Conservation (phyloP, 164 flowering plant species). For the Dillenia suffruticosa region DNA sequence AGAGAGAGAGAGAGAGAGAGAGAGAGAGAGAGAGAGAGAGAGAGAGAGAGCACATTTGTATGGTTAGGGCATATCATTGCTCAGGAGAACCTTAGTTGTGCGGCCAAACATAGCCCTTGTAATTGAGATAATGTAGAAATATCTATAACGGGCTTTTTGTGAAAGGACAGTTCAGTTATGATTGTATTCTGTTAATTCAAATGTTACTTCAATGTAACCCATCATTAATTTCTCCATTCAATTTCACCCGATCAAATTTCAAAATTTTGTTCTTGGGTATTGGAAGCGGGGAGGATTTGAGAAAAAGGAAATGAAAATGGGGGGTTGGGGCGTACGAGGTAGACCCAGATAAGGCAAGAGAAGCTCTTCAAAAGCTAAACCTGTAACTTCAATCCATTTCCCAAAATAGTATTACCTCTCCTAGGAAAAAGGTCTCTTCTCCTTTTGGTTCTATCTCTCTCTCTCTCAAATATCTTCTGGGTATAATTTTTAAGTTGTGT, state of each 20-base stretch:
- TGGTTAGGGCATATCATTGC: no score
- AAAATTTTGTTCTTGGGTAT: not conserved
- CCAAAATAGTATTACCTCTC: slow-evolving; percentile 32
- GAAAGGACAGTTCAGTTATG: no score
- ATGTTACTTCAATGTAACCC: slow-evolving; percentile 19
- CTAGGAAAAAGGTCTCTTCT: slow-evolving; percentile 26
- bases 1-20: no score
- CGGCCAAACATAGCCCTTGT: no score
- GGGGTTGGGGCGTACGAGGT: slow-evolving; percentile 41
- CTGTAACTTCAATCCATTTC: slow-evolving; percentile 53
- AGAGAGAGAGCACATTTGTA: no score
- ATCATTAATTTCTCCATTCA: not conserved
- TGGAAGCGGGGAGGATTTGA: not conserved
- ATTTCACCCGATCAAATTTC: no score
- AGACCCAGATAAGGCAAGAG: slow-evolving; percentile 62
- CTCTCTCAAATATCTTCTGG: no score
- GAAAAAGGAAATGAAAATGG: slow-evolving; percentile 2
- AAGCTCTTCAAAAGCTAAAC: slow-evolving; percentile 62
- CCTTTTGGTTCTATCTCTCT: not conserved
- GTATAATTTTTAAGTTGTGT: no score
- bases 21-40: no score
- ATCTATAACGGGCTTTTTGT: no score
- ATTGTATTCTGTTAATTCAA: slow-evolving; percentile 1
- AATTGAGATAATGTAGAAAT: no score
- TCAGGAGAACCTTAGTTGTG: no score